These are phyloP conservation scores for Torulaspora franciscae DNA, from an alignment of 805 yeast genomes.

Conservation along the genomic window DNA sequence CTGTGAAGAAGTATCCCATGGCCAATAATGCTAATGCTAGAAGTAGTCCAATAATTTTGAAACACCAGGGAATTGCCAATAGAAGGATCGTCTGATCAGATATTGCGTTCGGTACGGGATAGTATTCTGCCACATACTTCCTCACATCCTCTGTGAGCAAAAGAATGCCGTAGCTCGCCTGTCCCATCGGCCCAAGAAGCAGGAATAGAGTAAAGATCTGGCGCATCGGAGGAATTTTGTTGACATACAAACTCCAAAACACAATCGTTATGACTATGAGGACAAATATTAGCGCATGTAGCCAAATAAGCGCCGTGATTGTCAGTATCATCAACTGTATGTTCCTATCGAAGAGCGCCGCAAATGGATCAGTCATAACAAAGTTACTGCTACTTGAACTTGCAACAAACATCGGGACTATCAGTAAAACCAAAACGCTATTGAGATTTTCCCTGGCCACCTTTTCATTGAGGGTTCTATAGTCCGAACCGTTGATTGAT, in stretches of 20 bases:
- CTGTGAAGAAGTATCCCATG: constrained; percentile 55
- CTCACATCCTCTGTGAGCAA: constrained; percentile 45
- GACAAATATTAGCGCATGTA: constrained; percentile 61
- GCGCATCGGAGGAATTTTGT: constrained; percentile 54
- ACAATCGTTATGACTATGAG: constrained; percentile 52
- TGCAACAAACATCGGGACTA: constrained; percentile 76
- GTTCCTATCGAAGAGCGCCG: constrained; percentile 40
- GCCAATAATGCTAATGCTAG: constrained; percentile 45
- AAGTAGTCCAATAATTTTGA: constrained; percentile 37
- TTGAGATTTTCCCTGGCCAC: constrained; percentile 42
- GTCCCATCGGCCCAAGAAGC: constrained; percentile 82
- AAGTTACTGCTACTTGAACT: constrained; percentile 66
- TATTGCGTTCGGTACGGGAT: constrained; percentile 18
- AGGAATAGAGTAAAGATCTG: constrained; percentile 63
- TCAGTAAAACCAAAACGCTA: constrained; percentile 61
- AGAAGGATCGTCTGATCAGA: constrained; percentile 16
- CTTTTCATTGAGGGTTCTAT: constrained; percentile 16
- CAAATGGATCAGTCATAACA: constrained; percentile 36
- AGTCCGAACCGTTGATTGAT: constrained; percentile 23
- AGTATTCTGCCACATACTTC: constrained; percentile 21
- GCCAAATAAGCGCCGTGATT: constrained; percentile 57
- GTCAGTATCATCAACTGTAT: constrained; percentile 48
- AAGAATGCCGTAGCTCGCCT: constrained; percentile 68
- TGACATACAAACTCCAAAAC: constrained; percentile 52
- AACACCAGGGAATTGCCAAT: constrained; percentile 29